phyloP scores from a whole-genome alignment of 352 stramenopile species.

The Globisporangium takayamanum region DNA sequence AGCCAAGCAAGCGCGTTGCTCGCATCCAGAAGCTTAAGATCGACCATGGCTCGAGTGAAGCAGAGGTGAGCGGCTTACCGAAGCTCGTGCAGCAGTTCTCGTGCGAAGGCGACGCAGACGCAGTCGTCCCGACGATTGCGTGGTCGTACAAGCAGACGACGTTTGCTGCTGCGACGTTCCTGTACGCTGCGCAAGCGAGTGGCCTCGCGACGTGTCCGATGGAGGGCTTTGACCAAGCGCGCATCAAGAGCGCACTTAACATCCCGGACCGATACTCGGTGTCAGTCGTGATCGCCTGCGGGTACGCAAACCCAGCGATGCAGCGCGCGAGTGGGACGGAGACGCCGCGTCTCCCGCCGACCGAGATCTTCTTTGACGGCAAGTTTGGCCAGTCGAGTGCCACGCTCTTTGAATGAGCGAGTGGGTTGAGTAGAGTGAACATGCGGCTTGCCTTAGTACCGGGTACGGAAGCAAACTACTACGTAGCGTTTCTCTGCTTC shows the following conservation, averaged over 20 bases:
- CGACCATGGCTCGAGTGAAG: slow-evolving; percentile 39
- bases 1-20: slow-evolving; percentile 66
- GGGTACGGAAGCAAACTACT: too few species aligned
- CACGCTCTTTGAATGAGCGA: slow-evolving; percentile 32
- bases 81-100: slow-evolving; percentile 65
- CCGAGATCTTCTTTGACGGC: slow-evolving; percentile 80
- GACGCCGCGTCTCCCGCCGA: slow-evolving; percentile 44
- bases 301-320: slow-evolving; percentile 33
- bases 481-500: too few species aligned
- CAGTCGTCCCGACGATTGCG: slow-evolving; percentile 49
- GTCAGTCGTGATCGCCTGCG: slow-evolving; percentile 64
- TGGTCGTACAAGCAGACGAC: slow-evolving; percentile 82
- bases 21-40: slow-evolving; percentile 62
- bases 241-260: slow-evolving; percentile 54
- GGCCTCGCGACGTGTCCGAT: slow-evolving; percentile 68
- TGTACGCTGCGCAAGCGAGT: slow-evolving; percentile 63
- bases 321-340: slow-evolving; percentile 2
- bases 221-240: slow-evolving; percentile 73
- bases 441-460: neutral
- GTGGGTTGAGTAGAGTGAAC: neutral
- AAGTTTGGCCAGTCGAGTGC: slow-evolving; percentile 71
- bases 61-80: slow-evolving; percentile 50
- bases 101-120: slow-evolving; percentile 50
- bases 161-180: slow-evolving; percentile 63
- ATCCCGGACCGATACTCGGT: slow-evolving; percentile 77